Percentiles rank a stretch among this genome's conserved stretches.
These are phyloP conservation scores for Penstemon barbatus DNA, from an alignment of 257 asterid species.

Conservation along the genomic window DNA sequence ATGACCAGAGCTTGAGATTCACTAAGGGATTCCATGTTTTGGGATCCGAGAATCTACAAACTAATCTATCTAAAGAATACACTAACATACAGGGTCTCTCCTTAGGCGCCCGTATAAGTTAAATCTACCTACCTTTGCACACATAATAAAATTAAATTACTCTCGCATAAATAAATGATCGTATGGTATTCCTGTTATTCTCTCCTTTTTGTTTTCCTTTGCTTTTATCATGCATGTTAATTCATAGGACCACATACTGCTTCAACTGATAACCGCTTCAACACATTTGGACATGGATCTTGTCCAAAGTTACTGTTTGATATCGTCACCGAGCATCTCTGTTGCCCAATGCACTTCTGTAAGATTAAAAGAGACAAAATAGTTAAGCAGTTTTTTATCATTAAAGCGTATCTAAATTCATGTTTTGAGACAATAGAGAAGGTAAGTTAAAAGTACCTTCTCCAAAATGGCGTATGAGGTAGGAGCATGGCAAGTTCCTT, in stretches of 20 bases:
- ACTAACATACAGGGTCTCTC: slow-evolving; percentile 29
- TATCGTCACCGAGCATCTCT: slow-evolving; percentile 66
- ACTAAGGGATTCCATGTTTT: slow-evolving; percentile 23
- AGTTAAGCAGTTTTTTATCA: no score
- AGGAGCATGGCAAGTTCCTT: slow-evolving; percentile 88
- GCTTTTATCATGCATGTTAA: background rate
- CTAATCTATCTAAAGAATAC: slow-evolving; percentile 30
- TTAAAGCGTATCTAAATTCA: no score
- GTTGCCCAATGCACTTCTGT: slow-evolving; percentile 84
- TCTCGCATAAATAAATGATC: background rate
- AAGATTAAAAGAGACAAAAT: background rate
- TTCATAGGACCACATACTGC: slow-evolving; percentile 63
- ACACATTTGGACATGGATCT: slow-evolving; percentile 83
- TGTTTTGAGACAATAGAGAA: background rate
- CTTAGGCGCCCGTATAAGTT: slow-evolving; percentile 39
- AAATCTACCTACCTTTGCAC: slow-evolving; percentile 35
- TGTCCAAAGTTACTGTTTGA: slow-evolving; percentile 69
- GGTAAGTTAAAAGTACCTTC: slow-evolving; percentile 47
- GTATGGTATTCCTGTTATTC: slow-evolving; percentile 21
- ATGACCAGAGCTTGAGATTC: slow-evolving; percentile 39
- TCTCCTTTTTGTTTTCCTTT: slow-evolving; percentile 26
- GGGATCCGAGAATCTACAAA: slow-evolving; percentile 34
- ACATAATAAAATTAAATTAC: slow-evolving; percentile 24
- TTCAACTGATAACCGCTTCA: slow-evolving; percentile 82
- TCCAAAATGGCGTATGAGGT: slow-evolving; percentile 54